phyloP scores from a whole-genome alignment of 73 alveolate species.

The Paramecium octaurelia region DNA sequence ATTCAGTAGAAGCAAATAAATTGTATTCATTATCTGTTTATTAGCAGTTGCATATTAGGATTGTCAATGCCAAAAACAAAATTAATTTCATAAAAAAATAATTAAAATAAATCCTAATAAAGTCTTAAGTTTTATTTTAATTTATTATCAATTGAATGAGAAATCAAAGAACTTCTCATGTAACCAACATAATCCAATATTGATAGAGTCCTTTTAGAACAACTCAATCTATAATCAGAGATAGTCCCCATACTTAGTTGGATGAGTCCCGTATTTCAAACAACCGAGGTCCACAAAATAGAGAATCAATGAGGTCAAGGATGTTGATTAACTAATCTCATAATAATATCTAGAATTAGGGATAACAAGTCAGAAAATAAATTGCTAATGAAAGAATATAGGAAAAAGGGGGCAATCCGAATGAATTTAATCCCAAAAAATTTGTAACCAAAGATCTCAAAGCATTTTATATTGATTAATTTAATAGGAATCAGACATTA shows the following conservation, averaged over 20 bases:
- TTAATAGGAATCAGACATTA: slow-evolving; percentile 19
- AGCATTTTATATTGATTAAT: not conserved
- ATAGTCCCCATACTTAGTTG: not conserved
- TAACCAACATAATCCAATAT: not conserved
- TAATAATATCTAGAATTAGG: not conserved
- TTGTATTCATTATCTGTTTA: not conserved
- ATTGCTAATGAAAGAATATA: not conserved
- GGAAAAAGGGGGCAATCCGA: not conserved
- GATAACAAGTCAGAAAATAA: not conserved
- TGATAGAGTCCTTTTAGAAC: not conserved
- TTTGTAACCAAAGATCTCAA: not conserved
- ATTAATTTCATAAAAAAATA: not conserved
- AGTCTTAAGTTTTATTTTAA: not conserved
- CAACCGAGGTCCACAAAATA: not conserved
- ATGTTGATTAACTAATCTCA: not conserved
- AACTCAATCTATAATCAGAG: not conserved
- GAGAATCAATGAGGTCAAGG: not conserved
- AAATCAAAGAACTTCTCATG: not conserved
- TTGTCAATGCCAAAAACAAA: not conserved
- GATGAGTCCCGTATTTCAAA: not conserved
- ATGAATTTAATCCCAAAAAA: slow-evolving; percentile 19
- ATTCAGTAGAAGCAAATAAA: not conserved
- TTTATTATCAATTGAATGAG: not conserved
- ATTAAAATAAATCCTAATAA: not conserved
- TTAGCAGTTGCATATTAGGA: not conserved